A percentile compares a stretch with the other conserved stretches of the same genome.
phyloP scores from a whole-genome alignment of 257 asterid genomes.

The Scutellaria barbata region DNA sequence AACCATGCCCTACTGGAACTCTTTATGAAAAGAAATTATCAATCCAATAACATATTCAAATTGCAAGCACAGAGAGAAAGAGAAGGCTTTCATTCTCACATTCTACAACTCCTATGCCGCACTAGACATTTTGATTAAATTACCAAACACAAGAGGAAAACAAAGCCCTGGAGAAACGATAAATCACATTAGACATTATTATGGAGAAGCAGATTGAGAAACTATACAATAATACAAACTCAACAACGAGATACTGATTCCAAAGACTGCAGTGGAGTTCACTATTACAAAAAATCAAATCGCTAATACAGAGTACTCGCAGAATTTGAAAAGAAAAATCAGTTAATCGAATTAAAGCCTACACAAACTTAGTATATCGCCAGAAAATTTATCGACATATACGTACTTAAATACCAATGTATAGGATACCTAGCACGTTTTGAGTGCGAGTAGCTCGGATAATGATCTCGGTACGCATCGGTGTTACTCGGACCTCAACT shows the following conservation, averaged over 20 bases:
- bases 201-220: too few relatives aligned
- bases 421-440: conserved; percentile 54
- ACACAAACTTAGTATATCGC: background rate
- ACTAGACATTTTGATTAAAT: background rate
- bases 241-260: background rate
- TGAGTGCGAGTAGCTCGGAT: conserved; percentile 71
- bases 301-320: background rate
- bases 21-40: background rate
- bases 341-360: background rate
- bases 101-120: background rate
- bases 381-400: background rate
- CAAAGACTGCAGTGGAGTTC: background rate
- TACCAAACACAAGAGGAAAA: background rate
- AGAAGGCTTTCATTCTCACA: background rate
- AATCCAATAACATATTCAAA: background rate
- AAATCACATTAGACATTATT: too few relatives aligned
- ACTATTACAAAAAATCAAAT: background rate
- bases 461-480: conserved; percentile 67
- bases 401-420: background rate
- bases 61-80: background rate
- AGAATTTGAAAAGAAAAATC: background rate
- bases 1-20: background rate
- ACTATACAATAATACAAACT: background rate
- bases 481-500: conserved; percentile 66
- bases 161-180: background rate